These are phyloP conservation scores for Saccharomycopsis schoenii DNA, from an alignment of 805 yeast species.

Conservation along the genomic window DNA sequence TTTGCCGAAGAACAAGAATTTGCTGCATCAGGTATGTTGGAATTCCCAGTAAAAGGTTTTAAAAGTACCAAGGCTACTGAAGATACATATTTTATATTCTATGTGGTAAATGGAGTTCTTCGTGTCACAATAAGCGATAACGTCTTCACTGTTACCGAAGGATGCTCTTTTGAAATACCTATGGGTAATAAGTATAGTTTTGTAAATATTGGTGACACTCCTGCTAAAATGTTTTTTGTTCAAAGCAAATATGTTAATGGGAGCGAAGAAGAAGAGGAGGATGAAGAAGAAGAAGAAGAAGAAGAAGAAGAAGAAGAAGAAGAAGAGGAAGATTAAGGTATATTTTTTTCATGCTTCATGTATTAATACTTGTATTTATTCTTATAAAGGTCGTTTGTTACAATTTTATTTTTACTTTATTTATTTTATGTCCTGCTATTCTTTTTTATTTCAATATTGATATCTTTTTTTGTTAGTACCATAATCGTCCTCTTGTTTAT, in stretches of 20 bases:
- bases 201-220: conserved; percentile 44
- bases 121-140: conserved; percentile 56
- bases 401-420: not conserved
- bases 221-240: conserved; percentile 63
- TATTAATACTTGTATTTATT: not conserved
- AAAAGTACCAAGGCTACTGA: conserved; percentile 55
- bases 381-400: not conserved
- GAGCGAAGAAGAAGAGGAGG: conserved; percentile 9
- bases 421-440: too few species aligned
- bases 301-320: not conserved
- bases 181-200: conserved; percentile 65
- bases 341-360: not conserved
- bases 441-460: not conserved
- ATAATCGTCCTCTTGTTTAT: too few species aligned
- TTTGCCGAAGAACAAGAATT: conserved; percentile 54
- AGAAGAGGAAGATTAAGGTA: not conserved
- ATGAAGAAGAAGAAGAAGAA: conserved; percentile 1
- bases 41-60: conserved; percentile 50
- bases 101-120: conserved; percentile 59
- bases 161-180: conserved; percentile 78
- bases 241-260: conserved; percentile 41
- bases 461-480: too few species aligned
- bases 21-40: conserved; percentile 66
- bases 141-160: conserved; percentile 51
- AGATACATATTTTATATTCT: conserved; percentile 62